These are phyloP conservation scores for Zygosaccharomyces pseudorouxii DNA, from an alignment of 805 yeast species.

Conservation along the genomic window DNA sequence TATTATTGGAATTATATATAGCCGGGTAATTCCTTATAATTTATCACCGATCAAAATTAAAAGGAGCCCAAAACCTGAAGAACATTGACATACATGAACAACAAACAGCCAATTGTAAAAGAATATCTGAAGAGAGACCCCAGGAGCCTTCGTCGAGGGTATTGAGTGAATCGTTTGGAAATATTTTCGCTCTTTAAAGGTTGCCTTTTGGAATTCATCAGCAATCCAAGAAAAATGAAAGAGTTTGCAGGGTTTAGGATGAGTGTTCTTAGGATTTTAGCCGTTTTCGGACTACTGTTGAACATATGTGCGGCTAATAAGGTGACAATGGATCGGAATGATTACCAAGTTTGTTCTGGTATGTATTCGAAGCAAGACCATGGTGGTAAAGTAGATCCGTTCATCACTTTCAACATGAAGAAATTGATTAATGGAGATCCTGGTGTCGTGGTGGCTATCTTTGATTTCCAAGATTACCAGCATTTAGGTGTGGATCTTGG, in stretches of 20 bases:
- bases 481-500: constrained; percentile 53
- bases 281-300: background rate
- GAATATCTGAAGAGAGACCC: background rate
- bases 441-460: constrained; percentile 64
- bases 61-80: background rate
- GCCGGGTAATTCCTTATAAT: background rate
- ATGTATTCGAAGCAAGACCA: constrained; percentile 83
- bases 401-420: constrained; percentile 46
- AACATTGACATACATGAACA: background rate
- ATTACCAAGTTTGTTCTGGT: constrained; percentile 78
- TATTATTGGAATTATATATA: background rate
- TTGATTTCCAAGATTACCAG: constrained; percentile 75
- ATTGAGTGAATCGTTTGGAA: background rate
- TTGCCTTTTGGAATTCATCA: background rate
- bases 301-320: constrained; percentile 33
- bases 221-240: background rate
- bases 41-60: background rate
- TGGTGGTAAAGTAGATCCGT: constrained; percentile 74
- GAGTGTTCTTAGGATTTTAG: background rate
- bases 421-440: constrained; percentile 33
- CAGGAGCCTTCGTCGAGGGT: background rate
- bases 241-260: background rate
- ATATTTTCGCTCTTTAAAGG: background rate
- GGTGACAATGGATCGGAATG: constrained; percentile 45
- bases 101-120: background rate